These are phyloP conservation scores for Syzygium oleosum DNA, from an alignment of 345 rosid species.

Conservation along the genomic window DNA sequence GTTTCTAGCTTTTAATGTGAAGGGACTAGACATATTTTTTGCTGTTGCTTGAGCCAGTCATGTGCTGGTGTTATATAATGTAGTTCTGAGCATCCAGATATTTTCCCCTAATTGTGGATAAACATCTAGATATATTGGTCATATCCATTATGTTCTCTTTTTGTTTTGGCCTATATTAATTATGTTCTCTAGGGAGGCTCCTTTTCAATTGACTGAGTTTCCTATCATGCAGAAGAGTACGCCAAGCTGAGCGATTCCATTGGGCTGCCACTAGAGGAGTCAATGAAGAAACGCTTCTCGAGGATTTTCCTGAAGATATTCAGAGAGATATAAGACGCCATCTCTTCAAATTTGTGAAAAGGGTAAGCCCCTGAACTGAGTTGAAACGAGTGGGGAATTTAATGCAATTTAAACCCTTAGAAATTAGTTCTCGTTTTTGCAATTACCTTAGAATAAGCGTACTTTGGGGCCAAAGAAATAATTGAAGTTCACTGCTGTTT, in stretches of 20 bases:
- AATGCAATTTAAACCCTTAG: neutral
- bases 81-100: no score
- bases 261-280: slow-evolving; percentile 96
- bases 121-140: neutral
- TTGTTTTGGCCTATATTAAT: no score
- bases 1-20: no score
- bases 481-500: neutral
- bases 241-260: slow-evolving; percentile 69
- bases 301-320: slow-evolving; percentile 82
- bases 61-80: no score
- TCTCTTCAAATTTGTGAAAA: slow-evolving; percentile 69
- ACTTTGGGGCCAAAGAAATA: neutral
- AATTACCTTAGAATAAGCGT: neutral
- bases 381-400: neutral
- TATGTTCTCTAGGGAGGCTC: neutral
- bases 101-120: no score
- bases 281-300: slow-evolving; percentile 58
- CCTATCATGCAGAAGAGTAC: slow-evolving; percentile 47
- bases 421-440: neutral
- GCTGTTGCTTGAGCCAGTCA: no score
- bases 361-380: slow-evolving; percentile 23
- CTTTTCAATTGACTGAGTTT: neutral
- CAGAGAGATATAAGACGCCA: slow-evolving; percentile 87
- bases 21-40: neutral
- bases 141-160: neutral